Evolutionary conservation across 1,284 basidiomycete species (phyloP).

Genomic region (Melanopsichium pennsylvanicum): DNA sequence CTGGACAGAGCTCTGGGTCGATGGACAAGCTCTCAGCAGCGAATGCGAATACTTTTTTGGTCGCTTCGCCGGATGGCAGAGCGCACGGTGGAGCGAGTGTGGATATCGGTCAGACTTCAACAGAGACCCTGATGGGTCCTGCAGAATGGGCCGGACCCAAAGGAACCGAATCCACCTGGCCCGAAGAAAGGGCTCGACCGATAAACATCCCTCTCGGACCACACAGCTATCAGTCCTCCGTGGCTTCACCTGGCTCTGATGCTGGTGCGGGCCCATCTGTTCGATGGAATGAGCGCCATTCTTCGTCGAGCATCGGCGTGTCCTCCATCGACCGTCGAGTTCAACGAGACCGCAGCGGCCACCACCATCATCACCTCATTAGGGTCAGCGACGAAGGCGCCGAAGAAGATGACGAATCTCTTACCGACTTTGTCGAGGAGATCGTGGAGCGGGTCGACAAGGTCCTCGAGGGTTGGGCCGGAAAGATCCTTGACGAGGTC

Average conservation of each 20-base stretch:
- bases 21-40: background rate
- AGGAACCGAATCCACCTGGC: slow-evolving; percentile 2
- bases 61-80: background rate
- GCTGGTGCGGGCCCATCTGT: slow-evolving; percentile 1
- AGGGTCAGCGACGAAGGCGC: background rate
- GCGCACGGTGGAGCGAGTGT: no score
- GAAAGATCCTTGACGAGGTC: slow-evolving; percentile 59
- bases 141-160: background rate
- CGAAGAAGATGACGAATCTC: slow-evolving; percentile 46
- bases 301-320: slow-evolving; percentile 11
- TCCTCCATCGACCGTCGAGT: slow-evolving; percentile 21
- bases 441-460: slow-evolving; percentile 53
- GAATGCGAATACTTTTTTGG: background rate
- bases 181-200: slow-evolving; percentile 9
- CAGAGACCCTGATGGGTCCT: slow-evolving; percentile 8
- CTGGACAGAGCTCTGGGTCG: background rate
- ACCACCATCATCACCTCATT: background rate
- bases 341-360: background rate
- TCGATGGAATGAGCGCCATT: slow-evolving; percentile 10
- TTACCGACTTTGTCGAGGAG: slow-evolving; percentile 57
- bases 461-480: slow-evolving; percentile 58
- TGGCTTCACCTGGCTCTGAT: slow-evolving; percentile 11
- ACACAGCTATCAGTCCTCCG: slow-evolving; percentile 19
- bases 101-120: slow-evolving; percentile 10
- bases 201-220: slow-evolving; percentile 22